Conservation (phyloP, 2,329 filamentous ascomycete genomes). For the Macrophomina phaseolina region DNA sequence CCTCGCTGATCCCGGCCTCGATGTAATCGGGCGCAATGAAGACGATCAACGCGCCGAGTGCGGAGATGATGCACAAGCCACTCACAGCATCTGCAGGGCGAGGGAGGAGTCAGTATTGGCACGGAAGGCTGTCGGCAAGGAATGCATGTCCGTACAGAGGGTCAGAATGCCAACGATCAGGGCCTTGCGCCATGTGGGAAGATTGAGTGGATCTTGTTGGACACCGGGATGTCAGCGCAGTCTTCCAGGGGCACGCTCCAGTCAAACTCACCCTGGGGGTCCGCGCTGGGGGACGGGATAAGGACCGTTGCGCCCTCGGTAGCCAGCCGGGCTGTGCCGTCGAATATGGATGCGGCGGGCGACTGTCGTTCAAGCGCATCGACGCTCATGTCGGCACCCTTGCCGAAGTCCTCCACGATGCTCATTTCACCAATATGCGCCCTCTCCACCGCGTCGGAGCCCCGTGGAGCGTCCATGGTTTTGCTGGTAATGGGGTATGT, state of each 20-base stretch:
- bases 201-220: slow-evolving; percentile 28
- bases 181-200: slow-evolving; percentile 20
- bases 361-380: neutral
- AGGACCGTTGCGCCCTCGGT: slow-evolving; percentile 21
- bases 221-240: neutral
- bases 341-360: slow-evolving; percentile 5
- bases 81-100: slow-evolving; percentile 19
- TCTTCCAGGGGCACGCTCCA: neutral
- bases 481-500: neutral
- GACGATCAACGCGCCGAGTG: slow-evolving; percentile 27
- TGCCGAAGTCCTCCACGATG: neutral
- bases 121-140: neutral
- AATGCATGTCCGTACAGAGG: slow-evolving; percentile 19
- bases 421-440: neutral
- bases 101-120: neutral
- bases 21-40: slow-evolving; percentile 27
- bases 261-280: slow-evolving; percentile 20
- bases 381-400: neutral
- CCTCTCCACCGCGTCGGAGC: neutral
- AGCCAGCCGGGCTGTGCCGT: slow-evolving; percentile 25
- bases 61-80: slow-evolving; percentile 25
- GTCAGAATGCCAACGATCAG: slow-evolving; percentile 27
- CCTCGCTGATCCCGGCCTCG: slow-evolving; percentile 28
- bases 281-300: slow-evolving; percentile 24
- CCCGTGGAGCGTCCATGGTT: neutral